A percentile compares a stretch with the other conserved stretches of the same genome.
Conservation (phyloP, 1,284 basidiomycete genomes). For the Mycosarcoma mackinlayi region DNA sequence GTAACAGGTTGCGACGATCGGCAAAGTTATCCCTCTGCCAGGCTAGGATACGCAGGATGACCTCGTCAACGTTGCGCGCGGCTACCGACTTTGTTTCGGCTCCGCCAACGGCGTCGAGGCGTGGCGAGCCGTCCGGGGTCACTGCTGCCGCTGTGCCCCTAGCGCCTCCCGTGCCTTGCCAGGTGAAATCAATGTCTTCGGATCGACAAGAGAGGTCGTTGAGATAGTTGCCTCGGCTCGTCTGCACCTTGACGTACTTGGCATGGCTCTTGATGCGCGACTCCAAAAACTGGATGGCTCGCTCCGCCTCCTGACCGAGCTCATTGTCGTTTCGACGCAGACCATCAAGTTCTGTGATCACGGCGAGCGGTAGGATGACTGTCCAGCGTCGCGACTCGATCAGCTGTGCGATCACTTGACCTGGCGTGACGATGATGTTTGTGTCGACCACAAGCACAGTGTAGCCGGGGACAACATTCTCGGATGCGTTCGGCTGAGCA, state of each 20-base stretch:
- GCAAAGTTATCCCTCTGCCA: slow-evolving; percentile 94
- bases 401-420: slow-evolving; percentile 71
- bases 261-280: slow-evolving; percentile 79
- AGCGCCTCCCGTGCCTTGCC: slow-evolving; percentile 14
- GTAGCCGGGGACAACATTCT: slow-evolving; percentile 80
- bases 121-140: slow-evolving; percentile 6
- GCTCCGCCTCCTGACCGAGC: slow-evolving; percentile 74
- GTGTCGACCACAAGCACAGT: slow-evolving; percentile 92
- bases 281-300: slow-evolving; percentile 81
- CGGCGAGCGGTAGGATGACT: slow-evolving; percentile 80
- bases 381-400: slow-evolving; percentile 87
- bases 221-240: slow-evolving; percentile 92
- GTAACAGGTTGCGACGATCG: slow-evolving; percentile 77
- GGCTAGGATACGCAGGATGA: slow-evolving; percentile 87
- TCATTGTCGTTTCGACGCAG: slow-evolving; percentile 79
- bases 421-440: slow-evolving; percentile 78
- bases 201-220: slow-evolving; percentile 82
- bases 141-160: not conserved
- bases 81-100: slow-evolving; percentile 64
- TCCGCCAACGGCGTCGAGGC: slow-evolving; percentile 11
- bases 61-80: slow-evolving; percentile 89
- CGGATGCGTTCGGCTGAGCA: slow-evolving; percentile 9
- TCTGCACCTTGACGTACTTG: slow-evolving; percentile 88
- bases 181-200: slow-evolving; percentile 81
- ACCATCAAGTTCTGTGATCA: slow-evolving; percentile 95